Percentiles rank a stretch among this genome's conserved stretches.
Evolutionary conservation across 2,329 filamentous ascomycete genomes (phyloP).

Genomic region (Exophiala aquamarina): DNA sequence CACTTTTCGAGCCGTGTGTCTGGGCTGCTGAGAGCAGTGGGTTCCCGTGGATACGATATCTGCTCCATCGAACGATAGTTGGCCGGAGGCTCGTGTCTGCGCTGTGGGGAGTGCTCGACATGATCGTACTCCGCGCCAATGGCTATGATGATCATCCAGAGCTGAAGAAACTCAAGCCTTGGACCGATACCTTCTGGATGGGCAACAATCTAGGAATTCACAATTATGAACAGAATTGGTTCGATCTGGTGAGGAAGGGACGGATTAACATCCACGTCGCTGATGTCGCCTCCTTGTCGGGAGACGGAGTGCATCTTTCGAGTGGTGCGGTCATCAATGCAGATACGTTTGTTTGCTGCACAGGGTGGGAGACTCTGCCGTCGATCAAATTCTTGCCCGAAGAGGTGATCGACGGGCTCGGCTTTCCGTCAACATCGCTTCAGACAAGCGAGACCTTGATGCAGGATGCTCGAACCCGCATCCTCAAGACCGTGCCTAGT

Average conservation of each 20-base stretch:
- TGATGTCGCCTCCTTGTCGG: slow-evolving; percentile 49
- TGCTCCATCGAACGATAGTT: slow-evolving; percentile 52
- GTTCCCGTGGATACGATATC: slow-evolving; percentile 38
- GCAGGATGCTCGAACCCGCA: neutral
- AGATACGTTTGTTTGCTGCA: slow-evolving; percentile 55
- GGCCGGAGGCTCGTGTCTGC: slow-evolving; percentile 47
- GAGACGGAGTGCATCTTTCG: slow-evolving; percentile 46
- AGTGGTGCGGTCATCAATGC: slow-evolving; percentile 44
- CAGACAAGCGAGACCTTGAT: neutral
- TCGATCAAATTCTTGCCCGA: slow-evolving; percentile 49
- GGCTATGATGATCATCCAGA: slow-evolving; percentile 47
- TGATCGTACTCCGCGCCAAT: slow-evolving; percentile 32
- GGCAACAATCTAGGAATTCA: slow-evolving; percentile 59
- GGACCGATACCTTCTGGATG: slow-evolving; percentile 52
- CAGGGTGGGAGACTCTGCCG: slow-evolving; percentile 55
- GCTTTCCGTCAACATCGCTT: slow-evolving; percentile 32
- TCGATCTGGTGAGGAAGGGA: slow-evolving; percentile 55
- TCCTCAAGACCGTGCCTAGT: neutral
- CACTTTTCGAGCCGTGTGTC: slow-evolving; percentile 72
- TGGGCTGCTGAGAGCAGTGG: slow-evolving; percentile 56
- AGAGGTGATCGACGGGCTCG: slow-evolving; percentile 41
- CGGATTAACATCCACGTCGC: slow-evolving; percentile 56
- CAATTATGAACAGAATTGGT: slow-evolving; percentile 60
- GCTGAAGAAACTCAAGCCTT: slow-evolving; percentile 44
- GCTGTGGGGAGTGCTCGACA: slow-evolving; percentile 51